Evolutionary conservation across 331 rosid species (phyloP), one percentile per base, ranked within the genome.

Genomic region (Quercus phellos): DNA sequence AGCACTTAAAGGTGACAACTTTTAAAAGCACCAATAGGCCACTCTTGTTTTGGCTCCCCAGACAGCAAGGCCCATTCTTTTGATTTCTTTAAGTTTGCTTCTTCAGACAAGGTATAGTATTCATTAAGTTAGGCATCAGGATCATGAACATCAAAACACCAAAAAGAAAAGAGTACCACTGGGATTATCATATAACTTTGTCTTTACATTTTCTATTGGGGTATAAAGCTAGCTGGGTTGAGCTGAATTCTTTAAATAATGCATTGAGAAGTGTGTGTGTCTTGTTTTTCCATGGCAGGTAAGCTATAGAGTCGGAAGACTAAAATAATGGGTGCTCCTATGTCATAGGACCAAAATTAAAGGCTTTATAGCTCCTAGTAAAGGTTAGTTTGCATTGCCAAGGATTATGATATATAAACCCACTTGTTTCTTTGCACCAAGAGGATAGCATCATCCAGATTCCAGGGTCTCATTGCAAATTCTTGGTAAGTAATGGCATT

Each of bases 91-190:
- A 86, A 82, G 88, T 78, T 89, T 88, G 90, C 85, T 88, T 88
- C 93, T 82, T 83, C 94, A 89, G 94, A 88, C 94, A 93, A 87
- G 90, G 93, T 84, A 85, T 87, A 90, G 98, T 90, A 89, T 88
- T 83, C 87, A 87, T 85, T 87, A 88, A 93, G 96, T 82, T 85
- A 91, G 87, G 96, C 91, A 90, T 90, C 91, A 81, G 78, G 88
- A 81, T 87, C 87, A 83, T 87, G 74, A 82, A 80, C 86, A 85
- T 81, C 79, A 83, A 72, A 77, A 81, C 80, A 85, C 71, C 71
- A 74, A 82, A 74, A 80, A 58, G 74, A 79, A 85, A 85, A 79
- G 86, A 56, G 82, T 73, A 81, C 78, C 84, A 87, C 79, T 77
- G 77, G 64, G 83, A 88, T 88, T 85, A 78, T 84, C 88, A 86